phyloP scores from a whole-genome alignment of 805 yeast species.

The Metschnikowia proteae region DNA sequence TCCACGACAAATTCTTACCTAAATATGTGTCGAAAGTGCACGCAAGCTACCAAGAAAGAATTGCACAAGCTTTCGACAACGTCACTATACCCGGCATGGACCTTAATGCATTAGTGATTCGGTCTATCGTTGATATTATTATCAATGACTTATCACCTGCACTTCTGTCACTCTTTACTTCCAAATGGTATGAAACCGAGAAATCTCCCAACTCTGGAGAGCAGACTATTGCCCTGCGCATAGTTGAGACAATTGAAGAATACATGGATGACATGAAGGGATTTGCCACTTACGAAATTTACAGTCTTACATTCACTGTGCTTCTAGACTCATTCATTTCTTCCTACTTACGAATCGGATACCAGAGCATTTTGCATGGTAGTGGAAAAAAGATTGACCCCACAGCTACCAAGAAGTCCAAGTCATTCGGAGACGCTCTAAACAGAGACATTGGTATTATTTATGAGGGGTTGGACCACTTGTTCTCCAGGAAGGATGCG shows the following conservation, averaged over 20 bases:
- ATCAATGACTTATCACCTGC: slow-evolving; percentile 68
- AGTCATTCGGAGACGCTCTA: slow-evolving; percentile 37
- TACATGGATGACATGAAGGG: slow-evolving; percentile 63
- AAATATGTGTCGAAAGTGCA: slow-evolving; percentile 59
- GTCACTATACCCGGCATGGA: slow-evolving; percentile 65
- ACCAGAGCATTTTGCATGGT: slow-evolving; percentile 39
- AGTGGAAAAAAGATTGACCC: slow-evolving; percentile 43
- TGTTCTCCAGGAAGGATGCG: slow-evolving; percentile 39
- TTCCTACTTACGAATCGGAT: slow-evolving; percentile 37
- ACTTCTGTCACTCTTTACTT: slow-evolving; percentile 58
- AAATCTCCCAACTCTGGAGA: slow-evolving; percentile 26
- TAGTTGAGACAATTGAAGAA: slow-evolving; percentile 71
- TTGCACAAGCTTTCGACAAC: slow-evolving; percentile 35
- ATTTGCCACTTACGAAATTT: slow-evolving; percentile 40
- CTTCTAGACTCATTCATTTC: slow-evolving; percentile 37
- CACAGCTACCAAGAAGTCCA: slow-evolving; percentile 29
- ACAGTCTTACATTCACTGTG: slow-evolving; percentile 36
- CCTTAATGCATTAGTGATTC: slow-evolving; percentile 73
- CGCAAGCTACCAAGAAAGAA: slow-evolving; percentile 33
- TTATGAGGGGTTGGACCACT: slow-evolving; percentile 33
- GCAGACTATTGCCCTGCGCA: slow-evolving; percentile 50
- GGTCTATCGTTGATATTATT: slow-evolving; percentile 62
- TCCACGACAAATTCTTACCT: slow-evolving; percentile 62
- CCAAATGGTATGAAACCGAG: slow-evolving; percentile 58
- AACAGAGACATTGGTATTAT: slow-evolving; percentile 38